Percentiles rank a stretch among this genome's conserved stretches.
These are phyloP conservation scores for Globisporangium polare DNA, from an alignment of 352 stramenopile genomes.

Conservation along the genomic window DNA sequence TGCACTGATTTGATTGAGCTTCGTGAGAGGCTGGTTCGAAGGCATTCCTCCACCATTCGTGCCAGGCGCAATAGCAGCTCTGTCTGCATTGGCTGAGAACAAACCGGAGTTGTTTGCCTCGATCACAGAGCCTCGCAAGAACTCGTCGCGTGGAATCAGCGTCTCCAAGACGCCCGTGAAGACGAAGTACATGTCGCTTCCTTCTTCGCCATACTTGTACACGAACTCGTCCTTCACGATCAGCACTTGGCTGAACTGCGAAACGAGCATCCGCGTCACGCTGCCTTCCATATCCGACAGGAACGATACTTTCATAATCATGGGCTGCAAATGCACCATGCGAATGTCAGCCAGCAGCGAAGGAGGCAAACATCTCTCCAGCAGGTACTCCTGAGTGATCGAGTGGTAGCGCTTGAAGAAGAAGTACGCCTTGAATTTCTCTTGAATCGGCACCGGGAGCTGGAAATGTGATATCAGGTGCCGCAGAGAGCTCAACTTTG, in stretches of 20 bases:
- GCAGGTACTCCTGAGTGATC: constrained; percentile 64
- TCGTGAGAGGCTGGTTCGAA: constrained; percentile 24
- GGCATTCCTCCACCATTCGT: constrained; percentile 1
- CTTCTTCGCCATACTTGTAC: constrained; percentile 55
- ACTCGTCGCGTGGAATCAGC: constrained; percentile 38
- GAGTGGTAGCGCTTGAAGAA: constrained; percentile 74
- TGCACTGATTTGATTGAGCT: constrained; percentile 45
- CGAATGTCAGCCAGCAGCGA: constrained; percentile 67
- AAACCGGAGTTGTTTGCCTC: constrained; percentile 19
- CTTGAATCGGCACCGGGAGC: constrained; percentile 33
- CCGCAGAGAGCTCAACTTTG: too few species aligned
- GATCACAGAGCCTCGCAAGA: constrained; percentile 21
- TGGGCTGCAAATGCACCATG: constrained; percentile 60
- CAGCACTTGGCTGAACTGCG: constrained; percentile 62
- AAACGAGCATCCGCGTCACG: constrained; percentile 65
- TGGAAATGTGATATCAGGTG: constrained; percentile 56
- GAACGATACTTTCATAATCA: constrained; percentile 70
- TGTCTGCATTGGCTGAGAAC: not conserved
- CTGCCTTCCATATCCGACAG: constrained; percentile 46
- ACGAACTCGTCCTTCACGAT: constrained; percentile 62
- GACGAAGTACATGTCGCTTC: constrained; percentile 75
- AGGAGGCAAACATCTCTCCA: constrained; percentile 58
- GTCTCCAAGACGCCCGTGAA: constrained; percentile 56
- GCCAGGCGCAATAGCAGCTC: not conserved
- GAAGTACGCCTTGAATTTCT: constrained; percentile 60